Percentiles rank a stretch among this genome's conserved stretches.
phyloP scores from a whole-genome alignment of 1,284 basidiomycete genomes.

The Porogramme epimiltina region DNA sequence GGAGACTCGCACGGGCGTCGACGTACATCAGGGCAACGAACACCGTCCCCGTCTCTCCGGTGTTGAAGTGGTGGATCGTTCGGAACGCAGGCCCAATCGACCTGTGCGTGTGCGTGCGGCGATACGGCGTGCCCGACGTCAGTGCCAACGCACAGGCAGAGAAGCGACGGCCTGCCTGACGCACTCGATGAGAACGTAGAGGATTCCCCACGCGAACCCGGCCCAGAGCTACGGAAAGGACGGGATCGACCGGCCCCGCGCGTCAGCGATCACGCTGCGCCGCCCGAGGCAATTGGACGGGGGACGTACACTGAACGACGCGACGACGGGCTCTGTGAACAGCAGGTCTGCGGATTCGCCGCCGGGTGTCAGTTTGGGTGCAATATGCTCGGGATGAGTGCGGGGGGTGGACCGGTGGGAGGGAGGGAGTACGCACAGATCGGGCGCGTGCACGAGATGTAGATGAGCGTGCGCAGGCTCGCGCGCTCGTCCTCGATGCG shows the following conservation, averaged over 20 bases:
- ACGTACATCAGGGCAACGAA: slow-evolving; percentile 64
- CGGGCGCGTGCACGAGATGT: slow-evolving; percentile 69
- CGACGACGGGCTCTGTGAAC: slow-evolving; percentile 76
- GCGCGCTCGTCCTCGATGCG: slow-evolving; percentile 64
- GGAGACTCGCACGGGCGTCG: not conserved
- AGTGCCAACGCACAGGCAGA: not conserved
- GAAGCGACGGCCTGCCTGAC: slow-evolving; percentile 21
- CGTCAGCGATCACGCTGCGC: not conserved
- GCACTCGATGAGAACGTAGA: slow-evolving; percentile 70
- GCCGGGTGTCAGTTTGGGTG: not conserved
- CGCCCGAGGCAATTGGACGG: not conserved
- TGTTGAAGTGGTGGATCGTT: slow-evolving; percentile 66
- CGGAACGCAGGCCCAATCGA: slow-evolving; percentile 64
- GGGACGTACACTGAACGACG: slow-evolving; percentile 66
- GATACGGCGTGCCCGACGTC: not conserved
- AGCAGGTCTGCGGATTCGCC: slow-evolving; percentile 49
- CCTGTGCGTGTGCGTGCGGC: slow-evolving; percentile 34
- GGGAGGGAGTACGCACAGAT: slow-evolving; percentile 47
- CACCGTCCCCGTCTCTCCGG: slow-evolving; percentile 62
- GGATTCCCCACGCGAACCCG: slow-evolving; percentile 78
- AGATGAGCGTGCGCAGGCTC: slow-evolving; percentile 57
- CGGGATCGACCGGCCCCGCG: too few species aligned
- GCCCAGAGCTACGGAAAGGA: slow-evolving; percentile 60
- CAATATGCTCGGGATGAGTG: not conserved
- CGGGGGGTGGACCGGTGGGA: not conserved